These are phyloP conservation scores for Zymoseptoria tritici DNA, from an alignment of 2,329 filamentous ascomycete genomes.

Conservation along the genomic window DNA sequence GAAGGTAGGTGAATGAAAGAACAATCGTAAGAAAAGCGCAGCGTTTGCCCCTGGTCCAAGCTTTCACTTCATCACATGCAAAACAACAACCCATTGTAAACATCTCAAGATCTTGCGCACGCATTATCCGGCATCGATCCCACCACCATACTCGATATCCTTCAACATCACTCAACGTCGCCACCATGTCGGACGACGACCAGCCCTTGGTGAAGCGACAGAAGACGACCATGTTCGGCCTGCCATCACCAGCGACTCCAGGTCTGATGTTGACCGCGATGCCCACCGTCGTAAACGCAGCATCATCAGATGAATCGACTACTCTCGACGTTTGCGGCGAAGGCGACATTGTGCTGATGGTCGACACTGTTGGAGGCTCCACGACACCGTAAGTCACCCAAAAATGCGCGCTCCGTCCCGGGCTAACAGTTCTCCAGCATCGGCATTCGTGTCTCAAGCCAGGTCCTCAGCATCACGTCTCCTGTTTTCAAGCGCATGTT, in stretches of 20 bases:
- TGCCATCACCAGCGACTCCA: not conserved
- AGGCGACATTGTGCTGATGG: not conserved
- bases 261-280: not conserved
- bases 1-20: not conserved
- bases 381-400: not conserved
- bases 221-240: not conserved
- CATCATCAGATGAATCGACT: not conserved
- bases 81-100: not conserved
- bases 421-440: constrained; percentile 1
- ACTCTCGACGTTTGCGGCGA: not conserved
- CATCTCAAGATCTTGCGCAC: not conserved
- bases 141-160: not conserved
- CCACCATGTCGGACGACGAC: not conserved
- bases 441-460: constrained; percentile 19
- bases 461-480: constrained; percentile 17
- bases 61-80: not conserved
- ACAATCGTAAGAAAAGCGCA: not conserved
- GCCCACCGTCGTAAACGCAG: not conserved
- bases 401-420: not conserved
- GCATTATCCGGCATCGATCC: not conserved
- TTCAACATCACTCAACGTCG: not conserved
- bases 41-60: not conserved
- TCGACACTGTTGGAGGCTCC: not conserved
- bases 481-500: constrained; percentile 17
- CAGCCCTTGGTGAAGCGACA: not conserved